These are phyloP conservation scores for Sarcocystis neurona DNA, from an alignment of 169 alveolate genomes.

Conservation along the genomic window DNA sequence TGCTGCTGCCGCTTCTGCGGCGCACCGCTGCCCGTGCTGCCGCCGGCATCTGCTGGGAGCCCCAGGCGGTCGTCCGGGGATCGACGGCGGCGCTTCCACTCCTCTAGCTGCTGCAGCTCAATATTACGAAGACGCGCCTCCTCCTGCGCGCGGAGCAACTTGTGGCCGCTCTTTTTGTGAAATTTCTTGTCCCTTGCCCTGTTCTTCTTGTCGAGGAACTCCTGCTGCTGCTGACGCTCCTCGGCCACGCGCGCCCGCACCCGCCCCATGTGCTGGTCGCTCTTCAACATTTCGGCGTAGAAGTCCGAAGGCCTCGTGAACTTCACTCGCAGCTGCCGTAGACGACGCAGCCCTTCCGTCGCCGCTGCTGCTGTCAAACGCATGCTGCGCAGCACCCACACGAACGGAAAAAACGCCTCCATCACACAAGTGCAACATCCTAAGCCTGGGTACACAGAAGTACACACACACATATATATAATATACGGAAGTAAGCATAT, in stretches of 20 bases:
- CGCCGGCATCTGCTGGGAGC: no score
- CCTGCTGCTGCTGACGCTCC: conserved; percentile 51
- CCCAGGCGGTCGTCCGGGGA: no score
- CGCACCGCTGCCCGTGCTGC: no score
- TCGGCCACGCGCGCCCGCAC: conserved; percentile 41
- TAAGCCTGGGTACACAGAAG: not conserved
- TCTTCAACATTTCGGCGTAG: conserved; percentile 63
- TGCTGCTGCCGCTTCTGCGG: no score
- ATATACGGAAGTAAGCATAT: no score
- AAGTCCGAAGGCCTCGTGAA: conserved; percentile 59
- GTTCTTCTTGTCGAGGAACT: conserved; percentile 8
- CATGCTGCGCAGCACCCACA: conserved; percentile 22
- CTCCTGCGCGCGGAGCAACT: conserved; percentile 35
- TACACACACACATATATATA: not conserved
- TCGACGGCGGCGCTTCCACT: no score
- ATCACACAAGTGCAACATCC: not conserved
- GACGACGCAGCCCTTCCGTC: conserved; percentile 35
- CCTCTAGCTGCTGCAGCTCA: conserved; percentile 20
- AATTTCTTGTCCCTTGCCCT: conserved; percentile 34
- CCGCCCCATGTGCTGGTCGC: conserved; percentile 58
- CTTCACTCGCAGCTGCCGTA: conserved; percentile 46
- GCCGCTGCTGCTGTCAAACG: conserved; percentile 12
- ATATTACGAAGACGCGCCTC: conserved; percentile 28
- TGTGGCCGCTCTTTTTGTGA: conserved; percentile 29
- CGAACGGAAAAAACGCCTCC: not conserved